phyloP scores from a whole-genome alignment of 371 early-diverging fungal species.

The Syncephalastrum racemosum region DNA sequence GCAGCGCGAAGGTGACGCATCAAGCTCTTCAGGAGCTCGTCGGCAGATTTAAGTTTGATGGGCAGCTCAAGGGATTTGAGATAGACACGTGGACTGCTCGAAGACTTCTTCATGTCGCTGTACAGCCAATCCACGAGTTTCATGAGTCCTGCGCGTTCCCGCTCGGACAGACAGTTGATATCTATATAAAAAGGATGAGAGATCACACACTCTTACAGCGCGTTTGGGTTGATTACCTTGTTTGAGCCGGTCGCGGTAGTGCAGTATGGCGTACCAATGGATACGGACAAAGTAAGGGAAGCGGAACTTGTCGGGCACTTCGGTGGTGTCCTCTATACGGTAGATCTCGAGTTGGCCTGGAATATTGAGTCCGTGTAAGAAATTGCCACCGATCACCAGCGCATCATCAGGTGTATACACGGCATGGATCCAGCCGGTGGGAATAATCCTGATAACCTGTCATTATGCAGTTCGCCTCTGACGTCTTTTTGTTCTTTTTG shows the following conservation, averaged over 20 bases:
- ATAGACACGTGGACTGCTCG: too few species aligned
- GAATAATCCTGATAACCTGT: constrained; percentile 69
- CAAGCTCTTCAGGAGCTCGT: too few species aligned
- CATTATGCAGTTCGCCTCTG: neutral
- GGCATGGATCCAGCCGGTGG: constrained; percentile 95
- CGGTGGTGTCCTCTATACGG: constrained; percentile 76
- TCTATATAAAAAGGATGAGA: neutral
- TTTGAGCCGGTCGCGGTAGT: constrained; percentile 26
- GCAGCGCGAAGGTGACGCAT: too few species aligned
- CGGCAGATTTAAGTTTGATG: too few species aligned
- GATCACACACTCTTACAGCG: neutral
- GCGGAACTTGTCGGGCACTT: constrained; percentile 80
- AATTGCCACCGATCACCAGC: constrained; percentile 93
- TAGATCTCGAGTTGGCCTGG: constrained; percentile 66
- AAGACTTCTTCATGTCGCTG: too few species aligned
- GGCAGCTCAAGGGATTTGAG: too few species aligned
- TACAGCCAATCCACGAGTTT: constrained; percentile 11
- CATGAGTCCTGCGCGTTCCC: constrained; percentile 21
- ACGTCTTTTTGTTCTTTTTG: neutral
- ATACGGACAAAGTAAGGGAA: constrained; percentile 82
- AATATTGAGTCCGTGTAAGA: constrained; percentile 77
- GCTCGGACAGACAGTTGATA: constrained; percentile 12
- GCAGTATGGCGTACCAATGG: constrained; percentile 71
- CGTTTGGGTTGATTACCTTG: constrained; percentile 21
- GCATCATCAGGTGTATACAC: constrained; percentile 87